phyloP scores from a whole-genome alignment of 192 early-diverging fungal genomes.

The Spizellomyces punctatus region DNA sequence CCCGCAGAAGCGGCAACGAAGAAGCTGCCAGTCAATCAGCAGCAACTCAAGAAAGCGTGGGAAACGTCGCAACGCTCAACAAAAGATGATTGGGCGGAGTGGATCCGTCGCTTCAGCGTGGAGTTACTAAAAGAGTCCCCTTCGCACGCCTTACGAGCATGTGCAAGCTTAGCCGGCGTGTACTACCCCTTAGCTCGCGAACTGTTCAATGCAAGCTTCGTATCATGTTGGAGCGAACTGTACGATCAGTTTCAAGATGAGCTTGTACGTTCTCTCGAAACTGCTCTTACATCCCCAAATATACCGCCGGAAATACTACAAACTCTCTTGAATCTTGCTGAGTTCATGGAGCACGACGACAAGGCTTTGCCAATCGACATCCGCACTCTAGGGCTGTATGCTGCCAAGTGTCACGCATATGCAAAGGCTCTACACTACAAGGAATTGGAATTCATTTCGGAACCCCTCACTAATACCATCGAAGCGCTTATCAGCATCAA shows the following conservation, averaged over 20 bases:
- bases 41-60: conserved; percentile 83
- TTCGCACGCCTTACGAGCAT: conserved; percentile 90
- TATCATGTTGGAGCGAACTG: conserved; percentile 94
- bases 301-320: conserved; percentile 94
- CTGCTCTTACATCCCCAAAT: conserved; percentile 75
- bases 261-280: conserved; percentile 77
- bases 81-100: conserved; percentile 93
- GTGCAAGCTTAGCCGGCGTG: conserved; percentile 76
- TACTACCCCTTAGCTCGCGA: conserved; percentile 81
- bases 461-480: conserved; percentile 81
- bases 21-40: conserved; percentile 85
- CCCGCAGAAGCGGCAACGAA: conserved; percentile 52
- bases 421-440: conserved; percentile 99
- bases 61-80: conserved; percentile 84
- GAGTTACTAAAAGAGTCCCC: conserved; percentile 97
- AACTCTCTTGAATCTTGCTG: conserved; percentile 89
- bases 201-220: conserved; percentile 96
- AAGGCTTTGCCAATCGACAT: conserved; percentile 94
- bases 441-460: conserved; percentile 88
- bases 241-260: conserved; percentile 90
- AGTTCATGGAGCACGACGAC: conserved; percentile 99
- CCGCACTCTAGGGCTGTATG: conserved; percentile 83
- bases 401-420: conserved; percentile 90
- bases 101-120: conserved; percentile 87
- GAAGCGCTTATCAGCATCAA: conserved; percentile 93